A percentile compares a stretch with the other conserved stretches of the same genome.
These are phyloP conservation scores for Xylariaceae sp. DNA, from an alignment of 2,329 filamentous ascomycete genomes.

Conservation along the genomic window DNA sequence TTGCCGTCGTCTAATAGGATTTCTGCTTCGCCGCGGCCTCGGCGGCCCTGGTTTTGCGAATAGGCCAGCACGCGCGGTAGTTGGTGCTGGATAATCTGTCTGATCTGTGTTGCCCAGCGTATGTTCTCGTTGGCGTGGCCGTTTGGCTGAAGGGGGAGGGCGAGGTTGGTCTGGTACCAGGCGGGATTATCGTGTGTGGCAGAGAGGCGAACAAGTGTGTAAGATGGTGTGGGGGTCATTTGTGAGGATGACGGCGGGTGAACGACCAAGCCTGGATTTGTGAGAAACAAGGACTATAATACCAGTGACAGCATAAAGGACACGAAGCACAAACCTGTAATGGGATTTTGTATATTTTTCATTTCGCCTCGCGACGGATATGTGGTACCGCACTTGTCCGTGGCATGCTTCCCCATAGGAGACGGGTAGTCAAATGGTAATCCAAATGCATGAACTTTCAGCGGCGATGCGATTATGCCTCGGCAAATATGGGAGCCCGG, in stretches of 20 bases:
- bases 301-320: neutral
- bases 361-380: slow-evolving; percentile 38
- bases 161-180: slow-evolving; percentile 52
- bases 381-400: slow-evolving; percentile 44
- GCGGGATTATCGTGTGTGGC: slow-evolving; percentile 47
- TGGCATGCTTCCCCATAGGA: slow-evolving; percentile 35
- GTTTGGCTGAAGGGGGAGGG: slow-evolving; percentile 23
- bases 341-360: slow-evolving; percentile 40
- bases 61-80: slow-evolving; percentile 46
- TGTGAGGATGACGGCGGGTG: slow-evolving; percentile 36
- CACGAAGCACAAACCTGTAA: slow-evolving; percentile 37
- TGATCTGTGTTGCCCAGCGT: slow-evolving; percentile 48
- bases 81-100: slow-evolving; percentile 41
- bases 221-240: slow-evolving; percentile 39
- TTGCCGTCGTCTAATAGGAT: slow-evolving; percentile 26
- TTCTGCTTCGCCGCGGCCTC: slow-evolving; percentile 31
- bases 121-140: slow-evolving; percentile 21
- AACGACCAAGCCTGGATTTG: slow-evolving; percentile 44
- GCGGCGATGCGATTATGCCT: slow-evolving; percentile 53
- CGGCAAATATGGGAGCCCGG: slow-evolving; percentile 41
- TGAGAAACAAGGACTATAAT: slow-evolving; percentile 5
- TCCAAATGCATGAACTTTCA: slow-evolving; percentile 48
- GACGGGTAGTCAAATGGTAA: slow-evolving; percentile 39
- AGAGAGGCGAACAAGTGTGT: slow-evolving; percentile 50
- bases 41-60: slow-evolving; percentile 31